These are phyloP conservation scores for Hypoxylon sp. DNA, from an alignment of 2,329 filamentous ascomycete species.

Conservation along the genomic window DNA sequence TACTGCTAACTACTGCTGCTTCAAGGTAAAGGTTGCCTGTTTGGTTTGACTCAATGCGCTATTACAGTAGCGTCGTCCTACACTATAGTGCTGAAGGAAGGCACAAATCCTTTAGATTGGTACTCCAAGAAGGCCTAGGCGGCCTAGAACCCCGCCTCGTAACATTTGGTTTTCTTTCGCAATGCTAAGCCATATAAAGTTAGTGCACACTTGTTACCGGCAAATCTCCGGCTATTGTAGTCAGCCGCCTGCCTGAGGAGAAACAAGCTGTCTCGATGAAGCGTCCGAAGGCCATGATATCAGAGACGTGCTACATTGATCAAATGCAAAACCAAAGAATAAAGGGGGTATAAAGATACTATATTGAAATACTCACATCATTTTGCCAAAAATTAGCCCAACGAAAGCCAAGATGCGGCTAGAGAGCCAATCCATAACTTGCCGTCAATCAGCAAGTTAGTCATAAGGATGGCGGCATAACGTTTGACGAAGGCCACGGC, in stretches of 20 bases:
- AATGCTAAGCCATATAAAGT: slow-evolving; percentile 43
- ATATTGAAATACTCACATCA: slow-evolving; percentile 22
- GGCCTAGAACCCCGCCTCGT: slow-evolving; percentile 36
- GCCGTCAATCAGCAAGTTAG: slow-evolving; percentile 21
- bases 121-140: slow-evolving; percentile 20
- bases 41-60: slow-evolving; percentile 21
- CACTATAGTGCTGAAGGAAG: slow-evolving; percentile 12
- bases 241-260: slow-evolving; percentile 43
- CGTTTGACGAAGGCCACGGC: slow-evolving; percentile 35
- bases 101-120: slow-evolving; percentile 10
- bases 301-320: slow-evolving; percentile 16
- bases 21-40: background rate
- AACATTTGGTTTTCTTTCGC: background rate
- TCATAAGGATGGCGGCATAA: slow-evolving; percentile 38
- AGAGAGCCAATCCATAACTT: slow-evolving; percentile 12
- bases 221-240: slow-evolving; percentile 44
- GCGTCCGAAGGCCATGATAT: slow-evolving; percentile 27
- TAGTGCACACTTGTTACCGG: slow-evolving; percentile 30
- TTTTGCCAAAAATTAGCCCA: background rate
- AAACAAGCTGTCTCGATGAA: slow-evolving; percentile 41
- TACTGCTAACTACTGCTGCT: slow-evolving; percentile 1
- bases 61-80: slow-evolving; percentile 20
- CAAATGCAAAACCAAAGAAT: slow-evolving; percentile 7
- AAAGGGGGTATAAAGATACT: slow-evolving; percentile 2
- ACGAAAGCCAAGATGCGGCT: slow-evolving; percentile 6